Conservation (phyloP, 805 yeast genomes). For the Pichia eremophila region DNA sequence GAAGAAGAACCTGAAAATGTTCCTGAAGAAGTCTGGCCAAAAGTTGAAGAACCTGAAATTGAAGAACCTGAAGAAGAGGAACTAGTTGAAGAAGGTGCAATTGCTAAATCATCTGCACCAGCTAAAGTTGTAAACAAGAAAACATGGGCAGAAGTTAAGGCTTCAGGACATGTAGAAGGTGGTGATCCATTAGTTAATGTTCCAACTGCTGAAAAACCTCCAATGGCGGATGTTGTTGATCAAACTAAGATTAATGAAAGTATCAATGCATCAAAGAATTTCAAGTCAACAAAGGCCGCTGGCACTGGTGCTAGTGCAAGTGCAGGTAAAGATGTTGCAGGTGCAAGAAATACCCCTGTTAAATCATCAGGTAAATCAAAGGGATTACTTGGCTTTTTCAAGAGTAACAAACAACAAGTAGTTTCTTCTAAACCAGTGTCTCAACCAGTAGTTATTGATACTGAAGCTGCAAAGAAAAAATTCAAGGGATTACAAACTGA, state of each 20-base stretch:
- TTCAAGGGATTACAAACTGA: slow-evolving; percentile 10
- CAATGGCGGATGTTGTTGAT: slow-evolving; percentile 23
- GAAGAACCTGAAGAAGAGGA: slow-evolving; percentile 23
- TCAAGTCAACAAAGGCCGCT: neutral
- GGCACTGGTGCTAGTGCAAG: neutral
- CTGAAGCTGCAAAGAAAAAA: slow-evolving; percentile 6
- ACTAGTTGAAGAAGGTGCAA: slow-evolving; percentile 20
- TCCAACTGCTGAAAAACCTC: slow-evolving; percentile 32
- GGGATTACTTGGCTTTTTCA: neutral
- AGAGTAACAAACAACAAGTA: too few species aligned
- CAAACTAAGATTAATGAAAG: slow-evolving; percentile 13
- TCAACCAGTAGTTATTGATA: slow-evolving; percentile 1
- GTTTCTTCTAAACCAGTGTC: neutral
- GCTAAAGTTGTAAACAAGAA: slow-evolving; percentile 16
- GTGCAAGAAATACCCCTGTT: slow-evolving; percentile 5
- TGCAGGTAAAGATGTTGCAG: neutral
- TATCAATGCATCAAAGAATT: slow-evolving; percentile 3
- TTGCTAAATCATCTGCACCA: slow-evolving; percentile 1
- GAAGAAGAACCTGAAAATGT: slow-evolving; percentile 18
- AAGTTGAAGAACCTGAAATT: slow-evolving; percentile 7
- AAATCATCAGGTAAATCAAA: slow-evolving; percentile 3
- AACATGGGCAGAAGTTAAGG: slow-evolving; percentile 20
- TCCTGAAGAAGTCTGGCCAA: slow-evolving; percentile 15
- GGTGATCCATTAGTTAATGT: slow-evolving; percentile 29
- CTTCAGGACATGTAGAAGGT: slow-evolving; percentile 23